Conservation (phyloP, 306 rosid species). For the Amphicarpaea edgeworthii region DNA sequence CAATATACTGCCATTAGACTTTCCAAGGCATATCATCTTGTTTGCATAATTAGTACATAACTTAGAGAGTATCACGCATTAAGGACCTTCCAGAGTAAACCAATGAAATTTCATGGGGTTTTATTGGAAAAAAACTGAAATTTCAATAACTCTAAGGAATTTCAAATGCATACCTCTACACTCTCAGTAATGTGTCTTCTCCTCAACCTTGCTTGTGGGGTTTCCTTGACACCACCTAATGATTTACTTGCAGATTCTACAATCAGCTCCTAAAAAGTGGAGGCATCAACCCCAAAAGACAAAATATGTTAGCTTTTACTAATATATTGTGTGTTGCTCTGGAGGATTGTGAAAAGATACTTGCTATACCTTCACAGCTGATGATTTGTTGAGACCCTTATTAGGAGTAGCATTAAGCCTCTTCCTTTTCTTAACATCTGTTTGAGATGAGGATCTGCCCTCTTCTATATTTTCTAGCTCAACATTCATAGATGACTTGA, state of each 20-base stretch:
- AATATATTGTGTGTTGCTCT: not conserved
- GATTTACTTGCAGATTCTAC: conserved; percentile 45
- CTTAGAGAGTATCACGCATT: not conserved
- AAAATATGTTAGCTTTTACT: conserved; percentile 33
- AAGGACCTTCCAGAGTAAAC: conserved; percentile 6
- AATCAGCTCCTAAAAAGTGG: conserved; percentile 40
- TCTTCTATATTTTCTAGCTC: conserved; percentile 46
- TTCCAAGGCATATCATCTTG: not conserved
- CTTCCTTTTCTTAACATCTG: conserved; percentile 43
- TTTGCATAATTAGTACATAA: not conserved
- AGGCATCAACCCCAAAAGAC: conserved; percentile 20
- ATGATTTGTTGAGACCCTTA: conserved; percentile 51
- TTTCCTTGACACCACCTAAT: conserved; percentile 41
- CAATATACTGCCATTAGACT: not conserved
- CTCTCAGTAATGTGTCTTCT: conserved; percentile 41
- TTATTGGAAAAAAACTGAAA: not conserved
- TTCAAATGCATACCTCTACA: conserved; percentile 50
- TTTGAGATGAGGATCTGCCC: conserved; percentile 32
- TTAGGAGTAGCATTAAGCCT: conserved; percentile 33
- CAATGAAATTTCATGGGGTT: conserved; percentile 1
- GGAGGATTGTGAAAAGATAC: conserved; percentile 17
- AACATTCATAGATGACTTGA: conserved; percentile 42
- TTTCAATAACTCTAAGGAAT: conserved; percentile 10
- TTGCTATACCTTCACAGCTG: conserved; percentile 53
- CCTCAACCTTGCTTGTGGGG: conserved; percentile 48